A percentile compares a stretch with the other conserved stretches of the same genome.
These are phyloP conservation scores for Candida dajiaensis DNA, from an alignment of 805 yeast genomes.

Conservation along the genomic window DNA sequence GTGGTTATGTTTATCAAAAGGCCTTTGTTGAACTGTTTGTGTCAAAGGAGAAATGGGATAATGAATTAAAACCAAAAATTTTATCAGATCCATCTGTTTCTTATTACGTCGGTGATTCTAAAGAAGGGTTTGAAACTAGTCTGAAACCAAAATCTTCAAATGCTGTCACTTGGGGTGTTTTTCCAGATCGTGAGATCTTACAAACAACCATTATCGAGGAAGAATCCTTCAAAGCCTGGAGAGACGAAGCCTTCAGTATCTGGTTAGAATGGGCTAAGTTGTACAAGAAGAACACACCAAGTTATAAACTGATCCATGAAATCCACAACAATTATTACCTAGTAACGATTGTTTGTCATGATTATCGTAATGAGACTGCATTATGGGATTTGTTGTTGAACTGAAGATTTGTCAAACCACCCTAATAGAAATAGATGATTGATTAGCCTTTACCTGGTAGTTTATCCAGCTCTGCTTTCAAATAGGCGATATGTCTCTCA, in stretches of 20 bases:
- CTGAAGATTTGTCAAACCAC: constrained; percentile 1
- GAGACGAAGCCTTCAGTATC: constrained; percentile 87
- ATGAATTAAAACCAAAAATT: constrained; percentile 46
- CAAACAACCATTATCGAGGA: constrained; percentile 91
- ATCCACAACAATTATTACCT: constrained; percentile 62
- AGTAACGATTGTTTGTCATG: constrained; percentile 86
- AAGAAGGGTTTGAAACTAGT: constrained; percentile 56
- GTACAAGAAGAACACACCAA: constrained; percentile 46
- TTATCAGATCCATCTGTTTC: constrained; percentile 45
- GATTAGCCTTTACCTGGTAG: constrained; percentile 2
- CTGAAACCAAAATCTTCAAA: constrained; percentile 50
- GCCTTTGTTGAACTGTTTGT: constrained; percentile 88
- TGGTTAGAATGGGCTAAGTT: constrained; percentile 91
- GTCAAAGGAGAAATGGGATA: constrained; percentile 65
- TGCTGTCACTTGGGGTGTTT: constrained; percentile 98
- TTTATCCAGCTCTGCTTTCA: constrained; percentile 24
- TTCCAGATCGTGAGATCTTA: constrained; percentile 82
- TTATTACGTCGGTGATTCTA: constrained; percentile 67
- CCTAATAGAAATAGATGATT: neutral
- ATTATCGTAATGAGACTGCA: constrained; percentile 64
- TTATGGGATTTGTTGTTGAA: constrained; percentile 61
- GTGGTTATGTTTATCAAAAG: constrained; percentile 88
- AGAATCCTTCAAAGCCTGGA: constrained; percentile 93
- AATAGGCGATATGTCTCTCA: constrained; percentile 24
- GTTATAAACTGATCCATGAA: constrained; percentile 56